Base-by-base conservation (phyloP, 2,329 filamentous ascomycete genomes). In the Fusarium phyllophilum region DNA sequence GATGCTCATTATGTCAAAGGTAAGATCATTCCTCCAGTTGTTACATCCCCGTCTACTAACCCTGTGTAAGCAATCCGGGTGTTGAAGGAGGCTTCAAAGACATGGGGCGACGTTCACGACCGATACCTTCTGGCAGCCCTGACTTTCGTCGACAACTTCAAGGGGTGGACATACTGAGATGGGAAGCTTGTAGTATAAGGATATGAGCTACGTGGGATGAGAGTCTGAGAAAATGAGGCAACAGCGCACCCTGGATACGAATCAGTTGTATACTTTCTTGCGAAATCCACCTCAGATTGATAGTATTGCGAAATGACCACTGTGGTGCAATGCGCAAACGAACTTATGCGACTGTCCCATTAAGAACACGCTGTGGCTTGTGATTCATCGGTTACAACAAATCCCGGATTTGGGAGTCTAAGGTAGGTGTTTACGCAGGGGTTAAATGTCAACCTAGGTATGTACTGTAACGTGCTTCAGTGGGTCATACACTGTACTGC, bases 1-100 rank as follows among this genome's bases (percentile, higher is more conserved):
- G 94, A 98, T 83, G 89, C 93, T 24, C 93, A 97, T 82, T 98
- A 91, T 79, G 91, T 98, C 38, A 97, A 98, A 84, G 90, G 93
- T 91, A 83, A 80, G 85, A 74, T 34, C 26, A 7, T 29, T 26
- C 8, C 56, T 24, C 49, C 36, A 17, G 24, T 44, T 55, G 38
- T 29, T 11, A 12, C 26, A 17, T 39, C 38, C 11, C 39, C 14
- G 22, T 63, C 17, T 44, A 14, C 24, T 68, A 69, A 62, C 77
- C 57, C 24, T 38, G 14, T n/a, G 26, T 15, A 58, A 91, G 93
- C 88, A 22, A 84, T 95, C 59, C 89, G 94, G 48, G 90, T 93
- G 5, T 92, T 96, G 85, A 91, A 86, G 81, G 94, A 94, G 79
- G 92, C 91, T 24, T 90, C 91, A 20, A 87, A 86, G 70, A 94